Conservation (phyloP, 768 basidiomycete species). For the Lyophyllum semitale region DNA sequence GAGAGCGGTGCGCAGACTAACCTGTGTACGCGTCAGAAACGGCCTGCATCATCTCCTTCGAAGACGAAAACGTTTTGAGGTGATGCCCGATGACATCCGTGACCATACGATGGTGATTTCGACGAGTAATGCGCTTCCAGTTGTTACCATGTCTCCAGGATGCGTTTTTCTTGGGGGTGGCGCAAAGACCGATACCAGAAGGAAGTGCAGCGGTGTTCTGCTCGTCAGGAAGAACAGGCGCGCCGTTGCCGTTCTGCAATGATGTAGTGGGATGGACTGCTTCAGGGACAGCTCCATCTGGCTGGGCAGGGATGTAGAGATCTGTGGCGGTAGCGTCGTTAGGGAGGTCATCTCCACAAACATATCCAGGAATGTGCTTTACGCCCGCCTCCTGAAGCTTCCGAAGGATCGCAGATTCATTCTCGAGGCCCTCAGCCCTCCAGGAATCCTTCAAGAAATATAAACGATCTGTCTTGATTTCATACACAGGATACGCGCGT, state of each 20-base stretch:
- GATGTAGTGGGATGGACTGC: not conserved
- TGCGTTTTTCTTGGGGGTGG: not conserved
- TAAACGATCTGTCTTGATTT: constrained; percentile 1
- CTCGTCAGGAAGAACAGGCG: no score
- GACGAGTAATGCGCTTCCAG: constrained; percentile 3
- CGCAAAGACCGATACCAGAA: no score
- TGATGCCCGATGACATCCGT: constrained; percentile 16
- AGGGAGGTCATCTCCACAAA: constrained; percentile 30
- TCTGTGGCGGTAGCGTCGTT: constrained; percentile 18
- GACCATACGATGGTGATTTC: constrained; percentile 22
- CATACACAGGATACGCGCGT: constrained; percentile 18
- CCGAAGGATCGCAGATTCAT: constrained; percentile 22
- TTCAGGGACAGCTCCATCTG: not conserved
- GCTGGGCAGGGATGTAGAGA: not conserved
- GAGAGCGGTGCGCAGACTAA: not conserved
- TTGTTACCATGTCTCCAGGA: constrained; percentile 14
- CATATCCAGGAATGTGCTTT: constrained; percentile 24
- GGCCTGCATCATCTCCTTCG: constrained; percentile 5
- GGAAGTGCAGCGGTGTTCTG: no score
- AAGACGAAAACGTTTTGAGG: constrained; percentile 13
- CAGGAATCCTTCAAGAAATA: constrained; percentile 30
- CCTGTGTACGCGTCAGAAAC: constrained; percentile 1
- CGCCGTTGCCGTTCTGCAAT: no score
- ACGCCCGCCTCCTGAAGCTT: constrained; percentile 13
- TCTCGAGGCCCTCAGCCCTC: constrained; percentile 12